Conservation (phyloP, 2,329 filamentous ascomycete genomes). For the Paramyrothecium roridum region DNA sequence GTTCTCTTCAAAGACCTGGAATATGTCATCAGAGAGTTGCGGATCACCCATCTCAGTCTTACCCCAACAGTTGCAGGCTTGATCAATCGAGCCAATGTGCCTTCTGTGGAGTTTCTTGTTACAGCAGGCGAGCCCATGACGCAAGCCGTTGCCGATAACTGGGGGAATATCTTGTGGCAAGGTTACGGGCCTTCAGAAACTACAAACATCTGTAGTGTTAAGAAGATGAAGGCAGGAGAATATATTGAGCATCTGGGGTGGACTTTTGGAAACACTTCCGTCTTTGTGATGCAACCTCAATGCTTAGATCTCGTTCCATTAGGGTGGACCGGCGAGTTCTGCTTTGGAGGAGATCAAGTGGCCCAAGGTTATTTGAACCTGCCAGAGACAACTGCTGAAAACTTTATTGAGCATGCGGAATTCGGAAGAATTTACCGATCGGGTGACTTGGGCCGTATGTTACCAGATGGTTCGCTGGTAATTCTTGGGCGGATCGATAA, state of each 20-base stretch:
- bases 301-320: conserved; percentile 55
- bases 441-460: conserved; percentile 77
- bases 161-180: conserved; percentile 71
- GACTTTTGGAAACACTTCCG: conserved; percentile 72
- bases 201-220: conserved; percentile 82
- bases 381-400: conserved; percentile 57
- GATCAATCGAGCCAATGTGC: conserved; percentile 66
- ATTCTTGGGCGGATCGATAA: conserved; percentile 73
- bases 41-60: conserved; percentile 76
- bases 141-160: conserved; percentile 63
- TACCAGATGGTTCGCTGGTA: conserved; percentile 71
- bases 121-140: conserved; percentile 81
- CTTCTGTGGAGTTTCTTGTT: conserved; percentile 70
- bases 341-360: conserved; percentile 83
- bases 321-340: conserved; percentile 78
- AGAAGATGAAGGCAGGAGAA: conserved; percentile 55
- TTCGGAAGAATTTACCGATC: conserved; percentile 78
- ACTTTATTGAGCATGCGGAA: conserved; percentile 65
- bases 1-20: conserved; percentile 72
- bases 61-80: conserved; percentile 82
- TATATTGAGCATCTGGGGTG: conserved; percentile 73
- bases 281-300: conserved; percentile 54
- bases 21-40: conserved; percentile 57
- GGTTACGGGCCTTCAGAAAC: conserved; percentile 84
- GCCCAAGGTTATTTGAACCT: conserved; percentile 70